Conservation (phyloP, 352 stramenopile genomes). For the Globisporangium megalacanthum region DNA sequence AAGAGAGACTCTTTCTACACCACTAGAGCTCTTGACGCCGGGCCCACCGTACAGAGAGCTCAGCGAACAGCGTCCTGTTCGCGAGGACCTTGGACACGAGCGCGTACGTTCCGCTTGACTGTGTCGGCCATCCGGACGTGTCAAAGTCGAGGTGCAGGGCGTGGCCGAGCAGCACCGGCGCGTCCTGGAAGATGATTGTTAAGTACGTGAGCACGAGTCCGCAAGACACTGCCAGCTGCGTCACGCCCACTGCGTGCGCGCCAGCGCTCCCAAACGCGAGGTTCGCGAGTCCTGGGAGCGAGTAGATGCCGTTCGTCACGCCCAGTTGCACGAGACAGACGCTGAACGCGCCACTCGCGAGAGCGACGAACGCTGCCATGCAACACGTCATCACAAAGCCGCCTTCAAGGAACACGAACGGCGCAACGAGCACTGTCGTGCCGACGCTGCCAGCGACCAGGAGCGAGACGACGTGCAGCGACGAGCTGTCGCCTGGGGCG, state of each 20-base stretch:
- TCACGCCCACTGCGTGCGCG: slow-evolving; percentile 19
- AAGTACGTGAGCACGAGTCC: slow-evolving; percentile 38
- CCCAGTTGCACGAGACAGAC: slow-evolving; percentile 38
- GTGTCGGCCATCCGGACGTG: slow-evolving; percentile 13
- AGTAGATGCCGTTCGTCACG: slow-evolving; percentile 47
- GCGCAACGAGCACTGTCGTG: slow-evolving; percentile 25
- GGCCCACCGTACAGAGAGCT: slow-evolving; percentile 22
- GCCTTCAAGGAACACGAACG: slow-evolving; percentile 37
- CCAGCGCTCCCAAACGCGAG: slow-evolving; percentile 33
- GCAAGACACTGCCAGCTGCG: slow-evolving; percentile 30
- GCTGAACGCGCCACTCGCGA: slow-evolving; percentile 22
- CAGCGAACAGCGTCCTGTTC: slow-evolving; percentile 29
- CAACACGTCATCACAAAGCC: slow-evolving; percentile 38
- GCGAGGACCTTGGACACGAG: slow-evolving; percentile 20
- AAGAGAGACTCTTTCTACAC: not conserved
- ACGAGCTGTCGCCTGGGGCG: slow-evolving; percentile 25
- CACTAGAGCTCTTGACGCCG: not conserved
- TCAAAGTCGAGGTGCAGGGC: slow-evolving; percentile 32
- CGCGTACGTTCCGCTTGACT: slow-evolving; percentile 7
- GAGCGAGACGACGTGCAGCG: slow-evolving; percentile 25
- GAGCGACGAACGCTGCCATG: slow-evolving; percentile 24
- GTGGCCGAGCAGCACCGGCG: slow-evolving; percentile 31
- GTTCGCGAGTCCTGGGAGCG: slow-evolving; percentile 39
- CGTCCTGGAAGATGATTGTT: slow-evolving; percentile 35
- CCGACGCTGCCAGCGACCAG: slow-evolving; percentile 32